Percentiles rank a stretch among this genome's conserved stretches.
Evolutionary conservation across 768 basidiomycete species (phyloP).

Genomic region (Boletus reticuloceps): DNA sequence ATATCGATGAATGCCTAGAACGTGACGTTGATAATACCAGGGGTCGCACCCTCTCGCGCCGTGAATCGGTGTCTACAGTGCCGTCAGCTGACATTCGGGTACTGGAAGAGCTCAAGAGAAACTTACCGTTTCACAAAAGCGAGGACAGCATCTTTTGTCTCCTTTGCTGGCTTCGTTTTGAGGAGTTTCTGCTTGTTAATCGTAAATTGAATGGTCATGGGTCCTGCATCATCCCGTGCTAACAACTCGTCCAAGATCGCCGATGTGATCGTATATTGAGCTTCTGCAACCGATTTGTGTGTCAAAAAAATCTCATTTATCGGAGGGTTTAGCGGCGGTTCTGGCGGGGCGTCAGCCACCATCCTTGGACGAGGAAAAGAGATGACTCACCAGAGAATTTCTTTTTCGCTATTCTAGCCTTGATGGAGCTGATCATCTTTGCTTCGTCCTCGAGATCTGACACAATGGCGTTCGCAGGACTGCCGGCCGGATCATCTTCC

Average conservation of each 20-base stretch:
- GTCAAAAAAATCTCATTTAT: neutral
- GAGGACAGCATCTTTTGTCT: conserved; percentile 1
- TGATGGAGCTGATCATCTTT: conserved; percentile 6
- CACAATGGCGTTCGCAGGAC: conserved; percentile 2
- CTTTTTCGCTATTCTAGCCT: conserved; percentile 18
- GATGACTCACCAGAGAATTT: conserved; percentile 17
- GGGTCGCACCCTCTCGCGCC: neutral
- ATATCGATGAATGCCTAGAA: conserved; percentile 12
- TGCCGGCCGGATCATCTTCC: neutral
- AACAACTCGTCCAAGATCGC: conserved; percentile 10
- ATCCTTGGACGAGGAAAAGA: neutral
- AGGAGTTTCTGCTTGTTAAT: neutral
- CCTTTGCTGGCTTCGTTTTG: conserved; percentile 1
- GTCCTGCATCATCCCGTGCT: conserved; percentile 11
- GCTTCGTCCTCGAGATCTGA: conserved; percentile 18
- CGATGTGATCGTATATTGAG: neutral
- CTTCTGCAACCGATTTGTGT: conserved; percentile 5
- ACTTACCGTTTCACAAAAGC: conserved; percentile 18
- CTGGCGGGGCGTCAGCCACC: conserved; percentile 8
- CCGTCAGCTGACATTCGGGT: conserved; percentile 2
- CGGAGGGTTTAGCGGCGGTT: neutral
- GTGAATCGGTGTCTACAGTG: conserved; percentile 21
- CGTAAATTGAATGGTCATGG: conserved; percentile 13
- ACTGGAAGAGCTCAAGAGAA: neutral
- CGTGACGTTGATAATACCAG: conserved; percentile 18